Evolutionary conservation across 2,329 filamentous ascomycete genomes (phyloP).

Genomic region (Fusarium miscanthi): DNA sequence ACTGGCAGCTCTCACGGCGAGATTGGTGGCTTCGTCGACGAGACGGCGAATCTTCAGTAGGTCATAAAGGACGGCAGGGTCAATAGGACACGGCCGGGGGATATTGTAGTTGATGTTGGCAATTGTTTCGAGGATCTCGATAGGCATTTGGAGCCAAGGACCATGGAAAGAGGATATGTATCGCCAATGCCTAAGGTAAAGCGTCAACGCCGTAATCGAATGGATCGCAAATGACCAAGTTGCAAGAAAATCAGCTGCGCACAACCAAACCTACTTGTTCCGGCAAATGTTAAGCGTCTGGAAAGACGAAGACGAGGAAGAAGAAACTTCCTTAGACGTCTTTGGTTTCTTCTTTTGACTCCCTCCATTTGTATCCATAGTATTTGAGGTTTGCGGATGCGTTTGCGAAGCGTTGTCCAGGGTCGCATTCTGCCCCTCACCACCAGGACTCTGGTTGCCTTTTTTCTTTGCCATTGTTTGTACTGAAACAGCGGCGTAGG

Average conservation of each 20-base stretch:
- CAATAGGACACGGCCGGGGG: conserved; percentile 79
- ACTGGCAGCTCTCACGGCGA: conserved; percentile 81
- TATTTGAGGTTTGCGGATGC: conserved; percentile 17
- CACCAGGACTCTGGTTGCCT: conserved; percentile 58
- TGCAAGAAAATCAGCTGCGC: conserved; percentile 1
- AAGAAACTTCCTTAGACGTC: conserved; percentile 9
- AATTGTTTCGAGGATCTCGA: conserved; percentile 81
- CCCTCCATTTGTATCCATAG: conserved; percentile 9
- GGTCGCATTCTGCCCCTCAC: conserved; percentile 29
- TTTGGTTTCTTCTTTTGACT: conserved; percentile 28
- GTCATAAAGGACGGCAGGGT: conserved; percentile 85
- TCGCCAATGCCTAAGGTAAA: conserved; percentile 75
- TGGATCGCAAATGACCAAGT: not conserved
- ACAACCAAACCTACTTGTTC: conserved; percentile 69
- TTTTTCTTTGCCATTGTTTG: conserved; percentile 60
- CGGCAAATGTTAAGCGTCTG: conserved; percentile 58
- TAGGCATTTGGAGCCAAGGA: conserved; percentile 82
- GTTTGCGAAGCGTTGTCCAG: conserved; percentile 12
- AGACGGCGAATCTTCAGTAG: conserved; percentile 83
- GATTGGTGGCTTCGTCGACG: conserved; percentile 82
- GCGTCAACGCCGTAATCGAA: conserved; percentile 20
- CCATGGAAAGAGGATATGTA: conserved; percentile 88
- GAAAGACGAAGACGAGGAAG: conserved; percentile 14
- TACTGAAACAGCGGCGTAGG: conserved; percentile 3
- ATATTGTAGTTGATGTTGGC: conserved; percentile 84